Evolutionary conservation across 441 rosid species (phyloP), one percentile per base, ranked within the genome.

Genomic region (Pelargonium myrrhifolium): DNA sequence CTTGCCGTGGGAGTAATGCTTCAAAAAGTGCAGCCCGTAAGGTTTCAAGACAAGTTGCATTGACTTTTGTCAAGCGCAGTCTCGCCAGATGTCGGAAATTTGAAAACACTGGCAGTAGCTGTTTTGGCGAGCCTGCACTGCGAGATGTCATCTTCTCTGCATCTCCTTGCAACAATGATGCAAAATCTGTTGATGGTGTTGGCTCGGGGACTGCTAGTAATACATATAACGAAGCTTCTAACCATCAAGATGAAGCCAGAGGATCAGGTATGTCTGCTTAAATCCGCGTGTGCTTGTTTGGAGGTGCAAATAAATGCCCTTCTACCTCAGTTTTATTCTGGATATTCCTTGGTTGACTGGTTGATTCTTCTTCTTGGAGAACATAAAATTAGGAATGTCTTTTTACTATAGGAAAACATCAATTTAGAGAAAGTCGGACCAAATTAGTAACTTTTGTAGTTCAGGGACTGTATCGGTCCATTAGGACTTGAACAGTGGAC

Each of bases 61-160:
- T 74, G 78, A 82, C 82, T 62, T 84, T 83, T 71, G 74, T 77
- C 67, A 81, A 74, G 77, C 82, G 85, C 62, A 79, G 82, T 56
- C 84, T 87, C 22, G 81, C 78, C 55, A 85, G 87, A 85, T 84
- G 85, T 65, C 77, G 68, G 63, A 82, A 82, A 75, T 85, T 78
- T 62, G 81, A 83, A 78, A 83, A 79, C 40, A 78, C 86, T 10
- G 92, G 86, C 58, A 80, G 72, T 70, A 83, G 87, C 68, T 83
- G 92, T 79, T 87, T 84, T 64, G 49, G 74, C 20, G 87, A 87
- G 59, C 80, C 89, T 78, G 64, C 79, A 60, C 78, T 83, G 58
- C 77, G 71, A 14, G 92, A 87, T 65, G 73, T 74, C 68, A 78
- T 84, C 65, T 68, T 79, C 37, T 74, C 83, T 60, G 22, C 78